These are phyloP conservation scores for Fraxinus anomala DNA, from an alignment of 257 asterid species.

Conservation along the genomic window DNA sequence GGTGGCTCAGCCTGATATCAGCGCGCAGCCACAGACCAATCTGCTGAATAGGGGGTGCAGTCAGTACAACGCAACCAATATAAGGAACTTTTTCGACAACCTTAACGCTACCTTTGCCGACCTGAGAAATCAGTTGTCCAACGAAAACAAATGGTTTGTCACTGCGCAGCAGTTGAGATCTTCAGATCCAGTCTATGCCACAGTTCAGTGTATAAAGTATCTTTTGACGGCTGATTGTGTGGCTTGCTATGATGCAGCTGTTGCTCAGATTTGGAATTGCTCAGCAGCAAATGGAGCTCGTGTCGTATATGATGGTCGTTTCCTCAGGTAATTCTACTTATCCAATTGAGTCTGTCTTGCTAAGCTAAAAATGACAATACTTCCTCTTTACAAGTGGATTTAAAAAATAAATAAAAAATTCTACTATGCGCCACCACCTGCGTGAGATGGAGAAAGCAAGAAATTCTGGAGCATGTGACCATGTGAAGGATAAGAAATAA, in stretches of 20 bases:
- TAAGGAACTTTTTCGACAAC: conserved; percentile 44
- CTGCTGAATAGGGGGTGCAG: conserved; percentile 66
- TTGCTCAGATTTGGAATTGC: conserved; percentile 60
- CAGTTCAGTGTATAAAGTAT: conserved; percentile 78
- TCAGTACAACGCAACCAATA: conserved; percentile 58
- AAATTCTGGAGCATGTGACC: too few species aligned
- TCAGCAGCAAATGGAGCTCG: conserved; percentile 83
- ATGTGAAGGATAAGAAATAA: neutral
- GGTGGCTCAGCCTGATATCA: conserved; percentile 20
- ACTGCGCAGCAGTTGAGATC: conserved; percentile 60
- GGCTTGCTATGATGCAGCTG: conserved; percentile 75
- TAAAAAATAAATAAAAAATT: too few species aligned
- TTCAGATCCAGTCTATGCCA: conserved; percentile 65
- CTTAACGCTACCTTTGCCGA: conserved; percentile 64
- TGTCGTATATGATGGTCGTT: conserved; percentile 79
- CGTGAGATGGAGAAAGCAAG: neutral
- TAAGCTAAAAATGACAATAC: too few species aligned
- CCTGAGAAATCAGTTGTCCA: conserved; percentile 53
- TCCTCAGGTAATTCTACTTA: conserved; percentile 57
- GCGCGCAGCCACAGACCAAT: conserved; percentile 58
- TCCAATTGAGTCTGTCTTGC: too few species aligned
- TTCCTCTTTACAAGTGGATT: too few species aligned
- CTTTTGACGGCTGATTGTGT: conserved; percentile 60
- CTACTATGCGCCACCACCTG: too few species aligned
- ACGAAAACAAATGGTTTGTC: conserved; percentile 47